Base-by-base conservation (phyloP, 768 basidiomycete species). In the Termitomyces sp. region DNA sequence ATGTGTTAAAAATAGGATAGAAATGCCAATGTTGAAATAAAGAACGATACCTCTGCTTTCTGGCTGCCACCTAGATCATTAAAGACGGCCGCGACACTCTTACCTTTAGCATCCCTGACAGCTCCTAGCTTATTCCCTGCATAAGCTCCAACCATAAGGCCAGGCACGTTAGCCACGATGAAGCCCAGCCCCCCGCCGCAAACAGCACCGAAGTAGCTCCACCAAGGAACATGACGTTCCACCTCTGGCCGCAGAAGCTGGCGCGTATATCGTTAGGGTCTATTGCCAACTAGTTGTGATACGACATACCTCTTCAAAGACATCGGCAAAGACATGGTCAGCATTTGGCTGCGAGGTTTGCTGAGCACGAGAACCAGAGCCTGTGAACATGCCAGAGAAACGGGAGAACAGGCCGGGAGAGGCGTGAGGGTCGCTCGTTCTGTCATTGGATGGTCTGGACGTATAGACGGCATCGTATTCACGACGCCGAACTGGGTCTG, bases 71-170 rank as follows among this genome's bases (percentile, higher is more conserved):
- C 86, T 23, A 97, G 77, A 20, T 89, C 81, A 43, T 76, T 72
- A 68, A 98, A 98, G 16, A 97, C 94, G 9, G 88, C 80, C 2
- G 90, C 93, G 22, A 98, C 94, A 57, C 88, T 89, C 78, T 91
- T 93, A 10, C 94, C 90, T 74, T 98, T 98, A 3, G 94, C 94
- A 64, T 98, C 94, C 54, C 94, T 78, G 44, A 98, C 77, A 3
- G 94, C 92, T 40, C 94, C 94, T 27, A 97, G 72, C n/a, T 91
- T 77, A 66, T 94, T 96, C 0, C 94, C 94, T 0, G 92, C 91
- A 60, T 87, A 81, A 3, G 88, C 91, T 48, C 94, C 94, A 18
- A 94, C 77, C 73, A 94, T 80, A 13, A 92, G 75, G 7, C 94
- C 94, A 9, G 94, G 94, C 1, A 94, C 64, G 63, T 95, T 97